These are phyloP conservation scores for Glonium stellatum DNA, from an alignment of 495 filamentous ascomycete genomes.

Conservation along the genomic window DNA sequence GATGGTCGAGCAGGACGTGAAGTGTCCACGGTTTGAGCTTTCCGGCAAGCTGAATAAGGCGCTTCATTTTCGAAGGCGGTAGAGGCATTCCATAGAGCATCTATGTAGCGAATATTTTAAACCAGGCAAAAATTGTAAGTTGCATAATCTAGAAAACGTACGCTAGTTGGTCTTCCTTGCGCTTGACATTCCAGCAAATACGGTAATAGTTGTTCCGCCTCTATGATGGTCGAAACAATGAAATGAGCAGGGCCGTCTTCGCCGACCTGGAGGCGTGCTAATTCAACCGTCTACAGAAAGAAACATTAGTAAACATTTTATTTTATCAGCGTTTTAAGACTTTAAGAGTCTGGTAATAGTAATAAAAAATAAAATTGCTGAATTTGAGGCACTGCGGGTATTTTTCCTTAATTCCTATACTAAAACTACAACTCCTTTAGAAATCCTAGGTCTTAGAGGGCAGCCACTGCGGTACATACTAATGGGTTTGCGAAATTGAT, in stretches of 20 bases:
- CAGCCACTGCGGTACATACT: too few relatives aligned
- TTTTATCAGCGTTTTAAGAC: neutral
- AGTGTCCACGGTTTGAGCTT: slow-evolving; percentile 48
- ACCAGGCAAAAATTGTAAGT: too few relatives aligned
- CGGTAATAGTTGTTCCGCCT: slow-evolving; percentile 63
- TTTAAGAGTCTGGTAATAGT: neutral
- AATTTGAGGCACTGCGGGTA: too few relatives aligned
- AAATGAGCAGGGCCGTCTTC: slow-evolving; percentile 52
- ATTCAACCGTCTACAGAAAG: slow-evolving; percentile 54
- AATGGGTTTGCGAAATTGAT: too few relatives aligned
- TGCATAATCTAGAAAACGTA: slow-evolving; percentile 29
- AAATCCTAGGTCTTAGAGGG: too few relatives aligned
- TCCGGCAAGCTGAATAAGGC: slow-evolving; percentile 48
- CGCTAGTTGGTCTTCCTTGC: slow-evolving; percentile 49
- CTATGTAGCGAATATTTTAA: slow-evolving; percentile 31
- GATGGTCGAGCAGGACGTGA: slow-evolving; percentile 67
- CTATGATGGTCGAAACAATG: slow-evolving; percentile 70
- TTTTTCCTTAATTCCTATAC: too few relatives aligned
- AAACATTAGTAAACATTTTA: neutral
- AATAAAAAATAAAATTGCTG: too few relatives aligned
- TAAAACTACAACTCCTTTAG: too few relatives aligned
- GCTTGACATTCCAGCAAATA: slow-evolving; percentile 53
- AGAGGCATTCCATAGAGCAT: slow-evolving; percentile 73
- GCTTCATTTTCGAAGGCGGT: slow-evolving; percentile 51
- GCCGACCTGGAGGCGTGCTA: slow-evolving; percentile 69